phyloP scores from a whole-genome alignment of 495 filamentous ascomycete genomes.

The Pyrenula massariospora region DNA sequence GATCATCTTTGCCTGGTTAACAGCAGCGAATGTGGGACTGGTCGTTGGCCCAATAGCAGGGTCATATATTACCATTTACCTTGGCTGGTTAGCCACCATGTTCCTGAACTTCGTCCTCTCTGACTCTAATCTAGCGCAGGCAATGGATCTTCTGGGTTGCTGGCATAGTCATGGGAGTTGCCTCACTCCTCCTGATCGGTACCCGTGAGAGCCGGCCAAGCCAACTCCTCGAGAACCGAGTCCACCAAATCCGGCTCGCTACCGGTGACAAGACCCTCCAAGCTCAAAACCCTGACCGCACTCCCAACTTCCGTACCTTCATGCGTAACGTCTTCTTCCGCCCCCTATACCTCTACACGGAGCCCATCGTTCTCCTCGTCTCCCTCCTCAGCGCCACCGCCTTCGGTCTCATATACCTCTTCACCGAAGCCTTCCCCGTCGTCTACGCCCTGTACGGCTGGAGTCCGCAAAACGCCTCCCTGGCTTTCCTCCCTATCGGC shows the following conservation, averaged over 20 bases:
- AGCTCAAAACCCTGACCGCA: conserved; percentile 28
- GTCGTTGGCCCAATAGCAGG: conserved; percentile 32
- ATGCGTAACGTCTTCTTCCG: conserved; percentile 26
- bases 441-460: conserved; percentile 35
- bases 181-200: conserved; percentile 19
- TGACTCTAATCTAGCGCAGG: conserved; percentile 12
- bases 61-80: conserved; percentile 22
- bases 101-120: not conserved
- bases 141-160: conserved; percentile 33
- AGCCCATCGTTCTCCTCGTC: conserved; percentile 36
- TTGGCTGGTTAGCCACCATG: conserved; percentile 19
- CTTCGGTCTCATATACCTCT: conserved; percentile 42
- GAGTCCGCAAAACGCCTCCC: conserved; percentile 17
- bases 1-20: conserved; percentile 35
- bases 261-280: conserved; percentile 14
- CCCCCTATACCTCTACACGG: conserved; percentile 30
- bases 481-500: conserved; percentile 33
- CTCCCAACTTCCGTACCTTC: conserved; percentile 25
- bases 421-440: conserved; percentile 33
- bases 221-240: conserved; percentile 22
- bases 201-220: conserved; percentile 34
- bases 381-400: conserved; percentile 32
- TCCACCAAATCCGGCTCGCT: conserved; percentile 13
- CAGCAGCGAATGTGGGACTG: conserved; percentile 29
- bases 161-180: conserved; percentile 15